Percentiles rank a stretch among this genome's conserved stretches.
phyloP scores from a whole-genome alignment of 352 stramenopile genomes.

The Pythium coloratum region DNA sequence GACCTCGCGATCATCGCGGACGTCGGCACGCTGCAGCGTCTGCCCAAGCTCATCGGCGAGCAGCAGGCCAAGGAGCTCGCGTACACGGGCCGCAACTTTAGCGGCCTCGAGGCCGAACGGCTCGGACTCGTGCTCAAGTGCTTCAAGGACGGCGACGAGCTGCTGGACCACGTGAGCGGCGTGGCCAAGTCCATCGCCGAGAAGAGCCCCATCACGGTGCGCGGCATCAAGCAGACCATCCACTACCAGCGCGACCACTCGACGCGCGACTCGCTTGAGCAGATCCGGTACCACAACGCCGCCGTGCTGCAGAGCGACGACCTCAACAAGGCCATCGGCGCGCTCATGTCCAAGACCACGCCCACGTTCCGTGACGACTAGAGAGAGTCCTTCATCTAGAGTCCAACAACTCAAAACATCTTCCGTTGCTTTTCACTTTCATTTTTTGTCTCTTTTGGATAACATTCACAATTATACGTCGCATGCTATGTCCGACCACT shows the following conservation, averaged over 20 bases:
- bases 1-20: slow-evolving; percentile 89
- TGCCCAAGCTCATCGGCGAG: slow-evolving; percentile 85
- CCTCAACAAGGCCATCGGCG: slow-evolving; percentile 69
- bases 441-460: slow-evolving; percentile 2
- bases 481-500: not conserved
- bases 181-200: slow-evolving; percentile 68
- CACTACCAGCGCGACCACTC: slow-evolving; percentile 87
- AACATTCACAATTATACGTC: slow-evolving; percentile 25
- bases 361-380: slow-evolving; percentile 72
- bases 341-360: slow-evolving; percentile 65
- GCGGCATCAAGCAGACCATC: slow-evolving; percentile 87
- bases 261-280: slow-evolving; percentile 68
- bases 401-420: not conserved
- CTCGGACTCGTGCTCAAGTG: slow-evolving; percentile 79
- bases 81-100: slow-evolving; percentile 83
- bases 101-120: slow-evolving; percentile 68
- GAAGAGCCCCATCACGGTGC: slow-evolving; percentile 86
- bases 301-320: slow-evolving; percentile 86
- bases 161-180: slow-evolving; percentile 51
- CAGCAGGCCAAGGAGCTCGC: slow-evolving; percentile 83
- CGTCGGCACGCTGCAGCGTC: slow-evolving; percentile 84
- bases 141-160: slow-evolving; percentile 56
- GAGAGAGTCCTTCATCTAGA: not conserved
- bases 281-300: slow-evolving; percentile 85
- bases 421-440: slow-evolving; percentile 5